Conservation (phyloP, 2,329 filamentous ascomycete genomes). For the Alternaria sp. region DNA sequence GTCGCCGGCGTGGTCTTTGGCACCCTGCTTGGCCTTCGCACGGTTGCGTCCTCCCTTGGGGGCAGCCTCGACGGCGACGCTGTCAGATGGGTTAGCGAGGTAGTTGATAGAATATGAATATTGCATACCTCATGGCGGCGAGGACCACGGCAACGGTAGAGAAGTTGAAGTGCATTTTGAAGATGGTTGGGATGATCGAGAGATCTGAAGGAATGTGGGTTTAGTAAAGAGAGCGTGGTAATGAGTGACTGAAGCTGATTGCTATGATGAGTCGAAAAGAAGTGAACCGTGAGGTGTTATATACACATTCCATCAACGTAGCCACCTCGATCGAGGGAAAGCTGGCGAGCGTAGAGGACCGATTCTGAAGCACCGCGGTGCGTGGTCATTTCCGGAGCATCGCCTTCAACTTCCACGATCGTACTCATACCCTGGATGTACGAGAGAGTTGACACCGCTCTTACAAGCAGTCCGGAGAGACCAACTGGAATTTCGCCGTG, state of each 20-base stretch:
- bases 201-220: neutral
- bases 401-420: neutral
- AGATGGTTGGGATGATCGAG: neutral
- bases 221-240: neutral
- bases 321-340: neutral
- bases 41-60: neutral
- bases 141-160: neutral
- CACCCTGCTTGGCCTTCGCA: neutral
- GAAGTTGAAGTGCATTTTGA: neutral
- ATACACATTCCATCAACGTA: no score
- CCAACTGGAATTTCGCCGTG: neutral
- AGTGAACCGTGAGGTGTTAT: no score
- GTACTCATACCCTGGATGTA: neutral
- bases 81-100: neutral
- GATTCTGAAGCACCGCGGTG: neutral
- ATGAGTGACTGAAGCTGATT: no score
- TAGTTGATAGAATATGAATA: neutral
- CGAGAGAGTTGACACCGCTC: neutral
- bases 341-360: neutral
- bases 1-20: neutral
- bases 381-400: neutral
- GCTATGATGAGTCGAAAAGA: no score
- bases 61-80: neutral
- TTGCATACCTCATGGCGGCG: neutral
- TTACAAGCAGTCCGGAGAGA: neutral